Base-by-base conservation (phyloP, 75 land plant genomes). In the Pinus albicaulis region DNA sequence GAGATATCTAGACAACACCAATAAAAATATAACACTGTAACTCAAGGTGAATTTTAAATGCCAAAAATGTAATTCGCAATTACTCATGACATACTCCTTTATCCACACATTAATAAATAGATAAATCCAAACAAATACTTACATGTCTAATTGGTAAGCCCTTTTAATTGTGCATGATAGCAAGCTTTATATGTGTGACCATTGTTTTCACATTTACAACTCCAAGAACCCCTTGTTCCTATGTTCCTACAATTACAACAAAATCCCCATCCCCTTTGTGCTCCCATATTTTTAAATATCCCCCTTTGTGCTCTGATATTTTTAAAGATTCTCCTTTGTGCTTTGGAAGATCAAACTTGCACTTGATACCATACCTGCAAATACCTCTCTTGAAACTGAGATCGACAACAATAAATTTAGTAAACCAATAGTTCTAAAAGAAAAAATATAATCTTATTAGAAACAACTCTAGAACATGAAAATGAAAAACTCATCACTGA, bases 131-230 rank as follows among this genome's bases (percentile, higher is more conserved):
- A 7, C 44, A 73, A 53, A n/a, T 23, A 8, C 78, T 74, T 88
- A 93, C 96, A 74, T 78, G 93, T 84, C 99, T 78, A 22, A 96
- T 74, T 71, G 96, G 99, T 56, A 96, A 81, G 59, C 94, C 96
- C 75, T 90, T 93, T 11, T 89, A 80, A 74, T 93, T 96, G 66
- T 88, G 83, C 4, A 78, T 16, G 61, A 76, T 62, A 62, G 90
- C 94, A 17, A 92, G 94, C 24, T 78, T 73, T 28, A 62, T 15
- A 41, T 80, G 59, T 59, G 31, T 58, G 56, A 44, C 48, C 13
- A 28, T n/a, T 38, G 78, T 28, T 7, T 82, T 72, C 31, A 1
- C 76, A 59, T 38, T 38, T 19, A 58, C 56, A 83, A 62, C 85
- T 56, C 70, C 86, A 79, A n/a, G n/a, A n/a, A n/a, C n/a, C n/a